Evolutionary conservation across 305 asterid genomes (phyloP).

Genomic region (Nicotiana rustica): DNA sequence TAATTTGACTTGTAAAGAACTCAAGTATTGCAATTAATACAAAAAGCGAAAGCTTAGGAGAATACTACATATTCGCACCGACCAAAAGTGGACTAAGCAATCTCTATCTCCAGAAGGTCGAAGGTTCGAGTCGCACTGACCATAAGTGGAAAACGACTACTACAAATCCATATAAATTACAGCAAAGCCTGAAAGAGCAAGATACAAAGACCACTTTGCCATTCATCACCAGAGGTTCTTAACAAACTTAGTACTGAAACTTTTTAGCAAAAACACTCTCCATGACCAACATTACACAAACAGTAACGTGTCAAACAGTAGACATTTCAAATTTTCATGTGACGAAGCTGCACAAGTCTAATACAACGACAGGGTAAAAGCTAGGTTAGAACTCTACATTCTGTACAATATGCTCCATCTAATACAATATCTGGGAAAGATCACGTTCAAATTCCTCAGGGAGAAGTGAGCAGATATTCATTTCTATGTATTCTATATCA

Average conservation of each 20-base stretch:
- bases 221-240: too few species aligned
- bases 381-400: slow-evolving; percentile 43
- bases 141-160: background rate
- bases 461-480: slow-evolving; percentile 38
- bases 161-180: too few species aligned
- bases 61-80: too few species aligned
- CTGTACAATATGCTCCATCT: slow-evolving; percentile 57
- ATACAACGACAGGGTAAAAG: slow-evolving; percentile 17
- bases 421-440: slow-evolving; percentile 41
- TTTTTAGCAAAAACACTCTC: background rate
- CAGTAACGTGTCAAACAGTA: background rate
- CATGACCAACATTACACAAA: background rate
- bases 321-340: background rate
- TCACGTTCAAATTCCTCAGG: slow-evolving; percentile 37
- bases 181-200: too few species aligned
- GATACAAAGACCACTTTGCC: too few species aligned
- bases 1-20: too few species aligned
- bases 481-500: slow-evolving; percentile 37
- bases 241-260: too few species aligned
- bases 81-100: background rate
- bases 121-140: background rate
- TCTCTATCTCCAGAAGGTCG: background rate
- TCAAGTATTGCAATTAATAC: too few species aligned
- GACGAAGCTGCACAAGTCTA: background rate
- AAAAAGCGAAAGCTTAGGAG: too few species aligned